Base-by-base conservation (phyloP, 768 basidiomycete genomes). In the Cyclocybe cylindracea region DNA sequence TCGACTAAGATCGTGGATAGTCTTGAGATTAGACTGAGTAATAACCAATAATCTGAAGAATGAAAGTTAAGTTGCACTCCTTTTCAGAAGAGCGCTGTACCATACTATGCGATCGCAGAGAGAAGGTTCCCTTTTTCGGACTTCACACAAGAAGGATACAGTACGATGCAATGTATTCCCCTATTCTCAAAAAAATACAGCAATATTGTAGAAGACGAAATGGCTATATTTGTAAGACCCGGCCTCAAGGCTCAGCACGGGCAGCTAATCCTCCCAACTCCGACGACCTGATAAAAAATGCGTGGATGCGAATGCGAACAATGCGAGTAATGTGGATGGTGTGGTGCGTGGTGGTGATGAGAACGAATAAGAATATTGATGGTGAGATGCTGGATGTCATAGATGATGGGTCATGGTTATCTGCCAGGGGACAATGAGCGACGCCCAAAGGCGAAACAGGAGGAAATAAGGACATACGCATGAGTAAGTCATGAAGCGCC, bases 141-240 rank as follows among this genome's bases (percentile, higher is more conserved):
- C 16, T 16, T 16, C 16, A 16, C 16, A 16, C 16, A 16, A 16
- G 1, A 45, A 24, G 18, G 19, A 9, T 37, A 37, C n/a, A 19
- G n/a, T 13, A 48, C 13, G 7, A 38, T 38, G 35, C 19, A 4
- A 31, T 10, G 36, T 19, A 33, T 34, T 43, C 16, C 36, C 11
- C 19, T 50, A 35, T 11, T 43, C 32, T 14, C 39, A 19, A 7
- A 49, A 13, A 42, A 48, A 48, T 43, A 48, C 42, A 53, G 52
- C 42, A 44, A 53, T 53, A 48, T 46, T 53, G 24, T 10, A 11
- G 39, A 57, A 50, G 31, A 33, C 51, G 51, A 57, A 57, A 57
- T 50, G 44, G 48, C 51, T 57, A 57, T 53, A 49, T 44, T 42
- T 44, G 34, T 45, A 24, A 33, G 19, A 11, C 47, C 44, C 44